Evolutionary conservation across 192 early-diverging fungal species (phyloP).

Genomic region (Podila horticola): DNA sequence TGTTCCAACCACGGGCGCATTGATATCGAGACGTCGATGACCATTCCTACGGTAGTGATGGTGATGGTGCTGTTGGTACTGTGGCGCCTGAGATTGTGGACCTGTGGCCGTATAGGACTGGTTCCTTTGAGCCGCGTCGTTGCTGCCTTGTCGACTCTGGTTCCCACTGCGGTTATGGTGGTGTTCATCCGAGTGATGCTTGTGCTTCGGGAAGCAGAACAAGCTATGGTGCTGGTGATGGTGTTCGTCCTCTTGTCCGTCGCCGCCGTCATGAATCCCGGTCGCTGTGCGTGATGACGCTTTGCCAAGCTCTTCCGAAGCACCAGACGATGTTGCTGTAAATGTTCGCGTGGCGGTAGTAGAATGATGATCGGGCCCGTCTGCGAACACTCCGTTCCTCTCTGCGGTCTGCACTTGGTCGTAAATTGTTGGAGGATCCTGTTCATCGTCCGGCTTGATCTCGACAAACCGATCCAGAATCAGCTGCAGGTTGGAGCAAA

Average conservation of each 20-base stretch:
- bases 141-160: neutral
- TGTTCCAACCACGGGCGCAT: slow-evolving; percentile 50
- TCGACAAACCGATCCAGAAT: slow-evolving; percentile 43
- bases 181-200: slow-evolving; percentile 8
- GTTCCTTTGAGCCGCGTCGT: neutral
- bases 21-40: slow-evolving; percentile 21
- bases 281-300: neutral
- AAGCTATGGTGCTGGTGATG: neutral
- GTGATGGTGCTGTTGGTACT: slow-evolving; percentile 40
- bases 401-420: slow-evolving; percentile 14
- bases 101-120: neutral
- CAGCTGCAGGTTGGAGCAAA: slow-evolving; percentile 40
- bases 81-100: neutral
- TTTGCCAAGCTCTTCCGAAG: slow-evolving; percentile 10
- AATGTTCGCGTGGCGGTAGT: slow-evolving; percentile 12
- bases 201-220: slow-evolving; percentile 28
- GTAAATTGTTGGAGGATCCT: slow-evolving; percentile 34
- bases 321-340: slow-evolving; percentile 10
- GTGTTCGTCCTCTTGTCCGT: slow-evolving; percentile 5
- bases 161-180: neutral
- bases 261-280: neutral
- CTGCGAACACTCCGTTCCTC: neutral
- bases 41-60: slow-evolving; percentile 34
- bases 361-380: neutral
- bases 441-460: slow-evolving; percentile 40